These are phyloP conservation scores for Drechslerella coelobrocha DNA, from an alignment of 2,329 filamentous ascomycete genomes.

Conservation along the genomic window DNA sequence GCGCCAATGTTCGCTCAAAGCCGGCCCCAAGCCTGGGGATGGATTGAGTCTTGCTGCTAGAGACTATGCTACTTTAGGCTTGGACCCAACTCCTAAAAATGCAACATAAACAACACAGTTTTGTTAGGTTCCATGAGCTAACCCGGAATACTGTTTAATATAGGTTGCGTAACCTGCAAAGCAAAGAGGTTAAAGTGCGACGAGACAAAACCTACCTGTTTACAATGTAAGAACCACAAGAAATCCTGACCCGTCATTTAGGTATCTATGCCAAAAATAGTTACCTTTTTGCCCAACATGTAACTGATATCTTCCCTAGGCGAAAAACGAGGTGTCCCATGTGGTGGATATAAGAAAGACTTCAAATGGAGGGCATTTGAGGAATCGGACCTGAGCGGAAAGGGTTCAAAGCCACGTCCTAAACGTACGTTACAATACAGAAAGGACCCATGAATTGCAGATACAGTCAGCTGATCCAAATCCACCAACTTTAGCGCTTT, in stretches of 20 bases:
- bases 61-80: neutral
- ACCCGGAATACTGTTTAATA: constrained; percentile 18
- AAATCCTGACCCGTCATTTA: constrained; percentile 1
- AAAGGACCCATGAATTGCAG: neutral
- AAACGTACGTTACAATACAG: constrained; percentile 51
- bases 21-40: neutral
- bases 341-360: constrained; percentile 76
- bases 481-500: constrained; percentile 17
- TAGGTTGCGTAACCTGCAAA: constrained; percentile 77
- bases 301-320: constrained; percentile 38
- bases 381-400: constrained; percentile 66
- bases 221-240: constrained; percentile 63
- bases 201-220: constrained; percentile 72
- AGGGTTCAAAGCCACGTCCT: constrained; percentile 56
- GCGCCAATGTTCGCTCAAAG: constrained; percentile 27
- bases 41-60: too few species aligned
- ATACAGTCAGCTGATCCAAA: constrained; percentile 16
- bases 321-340: constrained; percentile 68
- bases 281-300: too few species aligned
- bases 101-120: constrained; percentile 36
- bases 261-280: too few species aligned
- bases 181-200: constrained; percentile 76
- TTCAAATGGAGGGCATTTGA: constrained; percentile 78
- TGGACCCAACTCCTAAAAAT: constrained; percentile 21
- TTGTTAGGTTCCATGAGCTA: neutral